Percentiles rank a stretch among this genome's conserved stretches.
Evolutionary conservation across 2,329 filamentous ascomycete genomes (phyloP).

Genomic region (Colletotrichum sp.): DNA sequence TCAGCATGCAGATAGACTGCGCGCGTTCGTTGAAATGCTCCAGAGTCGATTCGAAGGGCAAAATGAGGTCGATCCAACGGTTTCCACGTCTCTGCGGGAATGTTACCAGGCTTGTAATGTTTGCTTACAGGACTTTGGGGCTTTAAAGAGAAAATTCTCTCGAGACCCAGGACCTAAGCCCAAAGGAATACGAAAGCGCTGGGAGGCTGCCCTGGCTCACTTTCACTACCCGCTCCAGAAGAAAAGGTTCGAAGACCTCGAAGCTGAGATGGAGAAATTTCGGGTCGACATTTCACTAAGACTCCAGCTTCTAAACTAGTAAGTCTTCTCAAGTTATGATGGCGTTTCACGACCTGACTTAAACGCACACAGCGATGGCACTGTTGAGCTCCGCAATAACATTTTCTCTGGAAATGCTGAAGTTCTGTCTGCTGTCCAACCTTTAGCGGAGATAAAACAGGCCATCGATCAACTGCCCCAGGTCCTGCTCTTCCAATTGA

Average conservation of each 20-base stretch:
- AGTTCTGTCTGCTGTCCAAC: no score
- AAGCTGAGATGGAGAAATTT: not conserved
- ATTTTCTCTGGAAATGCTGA: not conserved
- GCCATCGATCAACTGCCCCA: no score
- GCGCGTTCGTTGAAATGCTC: not conserved
- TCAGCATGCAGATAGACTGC: not conserved
- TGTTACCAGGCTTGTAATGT: not conserved
- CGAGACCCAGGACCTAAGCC: not conserved
- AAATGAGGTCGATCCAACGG: not conserved
- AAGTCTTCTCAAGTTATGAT: not conserved
- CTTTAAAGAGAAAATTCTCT: not conserved
- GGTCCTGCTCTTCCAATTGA: no score
- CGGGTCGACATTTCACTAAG: no score
- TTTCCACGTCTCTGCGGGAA: not conserved
- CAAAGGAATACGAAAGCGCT: not conserved
- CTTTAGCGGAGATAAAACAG: no score
- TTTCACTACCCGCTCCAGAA: not conserved
- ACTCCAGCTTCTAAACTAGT: not conserved
- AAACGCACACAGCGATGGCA: not conserved
- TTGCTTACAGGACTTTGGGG: not conserved
- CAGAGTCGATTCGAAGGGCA: rapidly evolving
- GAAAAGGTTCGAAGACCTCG: not conserved
- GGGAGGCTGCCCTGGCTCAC: not conserved
- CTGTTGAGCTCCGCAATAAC: not conserved
- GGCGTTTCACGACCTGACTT: rapidly evolving